A percentile compares a stretch with the other conserved stretches of the same genome.
phyloP scores from a whole-genome alignment of 257 asterid species.

The Solanum piurae region DNA sequence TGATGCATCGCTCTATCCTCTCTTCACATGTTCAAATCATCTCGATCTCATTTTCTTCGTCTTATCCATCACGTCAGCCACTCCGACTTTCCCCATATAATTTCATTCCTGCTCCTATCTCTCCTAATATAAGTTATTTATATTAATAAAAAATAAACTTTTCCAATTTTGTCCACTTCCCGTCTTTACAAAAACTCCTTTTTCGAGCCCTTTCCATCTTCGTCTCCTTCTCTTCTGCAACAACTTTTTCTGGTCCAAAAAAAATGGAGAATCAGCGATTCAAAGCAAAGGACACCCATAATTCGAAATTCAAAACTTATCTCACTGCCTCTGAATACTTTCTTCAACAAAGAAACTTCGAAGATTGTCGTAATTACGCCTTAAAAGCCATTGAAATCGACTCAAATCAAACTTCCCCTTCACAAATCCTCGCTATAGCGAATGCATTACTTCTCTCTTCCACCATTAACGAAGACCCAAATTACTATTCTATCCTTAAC shows the following conservation, averaged over 20 bases:
- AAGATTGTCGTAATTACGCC: constrained; percentile 32
- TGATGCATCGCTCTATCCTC: accelerated
- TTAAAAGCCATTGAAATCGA: constrained; percentile 25
- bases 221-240: not conserved
- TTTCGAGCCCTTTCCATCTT: not conserved
- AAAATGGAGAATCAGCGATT: not conserved
- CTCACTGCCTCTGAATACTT: not conserved
- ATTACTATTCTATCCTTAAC: constrained; percentile 34
- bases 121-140: not conserved
- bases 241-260: not conserved
- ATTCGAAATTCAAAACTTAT: not conserved
- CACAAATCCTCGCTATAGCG: constrained; percentile 32
- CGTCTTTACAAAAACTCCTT: not conserved
- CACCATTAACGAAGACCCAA: constrained; percentile 11
- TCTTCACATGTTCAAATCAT: accelerated
- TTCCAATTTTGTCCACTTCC: not conserved
- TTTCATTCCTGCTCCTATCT: too few species aligned
- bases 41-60: not conserved
- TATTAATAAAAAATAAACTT: too few species aligned
- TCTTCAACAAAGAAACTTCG: constrained; percentile 13
- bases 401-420: constrained; percentile 21
- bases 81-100: not conserved
- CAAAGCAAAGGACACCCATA: not conserved
- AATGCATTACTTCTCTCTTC: constrained; percentile 20
- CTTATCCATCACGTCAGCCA: not conserved